phyloP scores from a whole-genome alignment of 129 eudicot species.

The Flaveria sonorensis region DNA sequence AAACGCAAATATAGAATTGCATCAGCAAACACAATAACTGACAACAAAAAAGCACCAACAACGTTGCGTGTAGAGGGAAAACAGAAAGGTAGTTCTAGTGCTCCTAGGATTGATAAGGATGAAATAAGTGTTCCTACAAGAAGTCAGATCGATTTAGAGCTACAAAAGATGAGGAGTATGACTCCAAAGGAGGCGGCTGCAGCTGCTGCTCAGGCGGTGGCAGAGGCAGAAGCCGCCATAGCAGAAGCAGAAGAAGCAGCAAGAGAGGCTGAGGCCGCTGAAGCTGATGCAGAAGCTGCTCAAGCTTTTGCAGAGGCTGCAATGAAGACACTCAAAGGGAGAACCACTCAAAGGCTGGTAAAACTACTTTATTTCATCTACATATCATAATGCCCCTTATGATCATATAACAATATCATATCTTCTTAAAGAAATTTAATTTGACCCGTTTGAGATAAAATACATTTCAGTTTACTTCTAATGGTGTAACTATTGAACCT shows the following conservation, averaged over 20 bases:
- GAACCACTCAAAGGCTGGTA: constrained; percentile 69
- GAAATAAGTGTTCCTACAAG: constrained; percentile 50
- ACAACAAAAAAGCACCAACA: constrained; percentile 55
- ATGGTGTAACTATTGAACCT: constrained; percentile 11
- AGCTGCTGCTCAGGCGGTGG: constrained; percentile 92
- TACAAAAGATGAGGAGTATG: constrained; percentile 87
- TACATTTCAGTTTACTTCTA: neutral
- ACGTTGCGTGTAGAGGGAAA: constrained; percentile 56
- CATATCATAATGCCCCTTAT: neutral
- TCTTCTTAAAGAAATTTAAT: neutral
- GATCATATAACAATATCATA: neutral
- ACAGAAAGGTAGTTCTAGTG: constrained; percentile 33
- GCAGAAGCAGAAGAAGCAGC: constrained; percentile 98
- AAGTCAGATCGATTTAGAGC: constrained; percentile 74
- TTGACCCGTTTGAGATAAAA: neutral
- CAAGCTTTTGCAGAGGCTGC: constrained; percentile 98
- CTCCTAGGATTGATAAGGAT: constrained; percentile 49
- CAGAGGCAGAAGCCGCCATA: constrained; percentile 95
- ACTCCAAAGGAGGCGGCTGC: constrained; percentile 94
- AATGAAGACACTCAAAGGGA: constrained; percentile 75
- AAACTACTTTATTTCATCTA: constrained; percentile 16
- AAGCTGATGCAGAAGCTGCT: constrained; percentile 96
- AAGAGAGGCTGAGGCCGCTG: constrained; percentile 96
- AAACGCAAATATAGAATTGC: constrained; percentile 76
- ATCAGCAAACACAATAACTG: constrained; percentile 47